Percentiles rank a stretch among this genome's conserved stretches.
Evolutionary conservation across 106 monocot species (phyloP).

Genomic region (Ottelia alismoides): DNA sequence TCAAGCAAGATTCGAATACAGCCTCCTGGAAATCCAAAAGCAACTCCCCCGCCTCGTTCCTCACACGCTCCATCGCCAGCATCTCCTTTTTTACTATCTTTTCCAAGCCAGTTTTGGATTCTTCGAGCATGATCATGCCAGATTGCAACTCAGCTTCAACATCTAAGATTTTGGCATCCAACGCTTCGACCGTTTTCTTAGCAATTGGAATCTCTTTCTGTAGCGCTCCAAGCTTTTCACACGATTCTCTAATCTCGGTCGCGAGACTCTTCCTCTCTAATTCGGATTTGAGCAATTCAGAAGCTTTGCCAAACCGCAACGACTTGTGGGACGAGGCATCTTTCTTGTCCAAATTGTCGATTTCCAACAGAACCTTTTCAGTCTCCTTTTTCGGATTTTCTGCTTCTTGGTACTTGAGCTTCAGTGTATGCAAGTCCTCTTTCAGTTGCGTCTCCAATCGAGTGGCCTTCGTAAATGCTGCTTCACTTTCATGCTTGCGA

Average conservation of each 20-base stretch:
- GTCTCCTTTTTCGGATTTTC: slow-evolving; percentile 3
- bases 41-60: background rate
- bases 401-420: background rate
- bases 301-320: slow-evolving; percentile 9
- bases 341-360: slow-evolving; percentile 9
- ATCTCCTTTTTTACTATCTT: background rate
- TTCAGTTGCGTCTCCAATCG: slow-evolving; percentile 1
- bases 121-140: background rate
- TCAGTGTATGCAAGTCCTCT: background rate
- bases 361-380: slow-evolving; percentile 4
- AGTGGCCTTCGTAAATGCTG: background rate
- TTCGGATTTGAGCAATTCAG: slow-evolving; percentile 8
- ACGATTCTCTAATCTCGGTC: slow-evolving; percentile 4
- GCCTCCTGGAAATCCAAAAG: slow-evolving; percentile 6
- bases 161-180: background rate
- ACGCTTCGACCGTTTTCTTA: background rate
- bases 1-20: too few species aligned
- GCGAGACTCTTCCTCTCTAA: slow-evolving; percentile 1
- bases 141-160: slow-evolving; percentile 1
- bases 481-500: slow-evolving; percentile 1
- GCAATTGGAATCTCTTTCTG: background rate
- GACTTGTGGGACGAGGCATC: background rate
- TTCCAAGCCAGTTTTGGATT: background rate
- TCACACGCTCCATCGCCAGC: background rate
- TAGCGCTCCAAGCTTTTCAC: background rate